Evolutionary conservation across 768 basidiomycete species (phyloP), one percentile per base, ranked within the genome.

Genomic region (Suillus subaureus): DNA sequence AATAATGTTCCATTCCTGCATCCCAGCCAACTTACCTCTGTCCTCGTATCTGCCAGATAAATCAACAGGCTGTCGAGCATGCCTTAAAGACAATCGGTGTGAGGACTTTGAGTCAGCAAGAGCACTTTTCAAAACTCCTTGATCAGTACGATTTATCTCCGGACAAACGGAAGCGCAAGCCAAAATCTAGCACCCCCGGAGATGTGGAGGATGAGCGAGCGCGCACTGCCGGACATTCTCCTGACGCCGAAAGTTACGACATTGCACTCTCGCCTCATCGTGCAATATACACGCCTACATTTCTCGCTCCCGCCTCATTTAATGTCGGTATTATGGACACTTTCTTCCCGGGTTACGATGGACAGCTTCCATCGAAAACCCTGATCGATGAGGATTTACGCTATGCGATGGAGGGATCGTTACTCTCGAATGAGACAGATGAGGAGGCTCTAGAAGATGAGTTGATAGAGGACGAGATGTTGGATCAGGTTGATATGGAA

Each of bases 11-110:
- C 58, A 47, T 33, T 33, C 15, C 58, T 18, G 4, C 12, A 1
- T 3, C 26, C 16, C 18, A 13, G 18, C n/a, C 23, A 26, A n/a
- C 60, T 67, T 15, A 62, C 4, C 13, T 2, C 13, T 6, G 9
- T 40, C 26, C 64, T 70, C n/a, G 28, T 43, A 12, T 63, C 64
- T 66, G 35, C 18, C 65, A 89, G 86, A 78, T 87, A 39, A 75
- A 80, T 4, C 62, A 70, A 9, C 71, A 77, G 18, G 81, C 83
- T 61, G 78, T 91, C 55, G 74, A 79, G 23, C 82, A 83, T 52
- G 87, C 84, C 12, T 69, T 88, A 49, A 79, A 82, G 23, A 79
- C 82, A 56, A 78, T 85, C 71, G 85, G 84, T 2, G 72, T 79
- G 26, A 70, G 74, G 13, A 71, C 72, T 54, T 67, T 73, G 18